Conservation (phyloP, 2,329 filamentous ascomycete species). For the Beauveria medogensis region DNA sequence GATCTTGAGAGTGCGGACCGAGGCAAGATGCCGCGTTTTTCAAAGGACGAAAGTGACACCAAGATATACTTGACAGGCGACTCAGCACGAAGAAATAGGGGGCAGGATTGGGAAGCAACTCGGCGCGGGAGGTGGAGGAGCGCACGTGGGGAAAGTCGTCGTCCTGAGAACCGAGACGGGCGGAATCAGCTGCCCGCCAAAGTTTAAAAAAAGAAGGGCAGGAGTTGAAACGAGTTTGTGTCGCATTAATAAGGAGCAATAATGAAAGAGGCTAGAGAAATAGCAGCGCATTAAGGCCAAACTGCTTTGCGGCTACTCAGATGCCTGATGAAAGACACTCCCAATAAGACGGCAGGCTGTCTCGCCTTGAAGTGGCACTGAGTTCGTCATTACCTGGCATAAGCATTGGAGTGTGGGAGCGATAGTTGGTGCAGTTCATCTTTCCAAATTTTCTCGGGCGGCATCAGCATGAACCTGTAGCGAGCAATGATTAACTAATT, state of each 20-base stretch:
- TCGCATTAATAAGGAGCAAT: too few relatives aligned
- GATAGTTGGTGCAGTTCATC: neutral
- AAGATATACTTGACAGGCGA: neutral
- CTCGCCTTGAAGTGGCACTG: neutral
- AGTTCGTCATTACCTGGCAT: neutral
- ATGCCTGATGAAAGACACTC: too few relatives aligned
- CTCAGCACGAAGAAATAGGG: slow-evolving; percentile 2
- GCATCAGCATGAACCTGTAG: neutral
- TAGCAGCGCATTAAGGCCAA: too few relatives aligned
- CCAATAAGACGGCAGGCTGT: neutral
- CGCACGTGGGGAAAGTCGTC: slow-evolving; percentile 7
- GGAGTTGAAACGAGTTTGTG: too few relatives aligned
- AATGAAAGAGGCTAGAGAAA: neutral
- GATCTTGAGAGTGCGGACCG: neutral
- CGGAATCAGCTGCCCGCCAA: neutral
- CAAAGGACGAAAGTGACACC: neutral
- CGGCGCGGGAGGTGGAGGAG: neutral
- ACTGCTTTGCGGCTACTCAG: too few relatives aligned
- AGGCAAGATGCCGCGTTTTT: neutral
- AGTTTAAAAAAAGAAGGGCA: too few relatives aligned
- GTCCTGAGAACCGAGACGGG: neutral
- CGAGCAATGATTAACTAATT: neutral
- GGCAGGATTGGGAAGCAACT: neutral
- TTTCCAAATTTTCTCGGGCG: neutral
- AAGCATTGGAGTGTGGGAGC: neutral